Evolutionary conservation across 768 basidiomycete species (phyloP).

Genomic region (Pulveroboletus sp.): DNA sequence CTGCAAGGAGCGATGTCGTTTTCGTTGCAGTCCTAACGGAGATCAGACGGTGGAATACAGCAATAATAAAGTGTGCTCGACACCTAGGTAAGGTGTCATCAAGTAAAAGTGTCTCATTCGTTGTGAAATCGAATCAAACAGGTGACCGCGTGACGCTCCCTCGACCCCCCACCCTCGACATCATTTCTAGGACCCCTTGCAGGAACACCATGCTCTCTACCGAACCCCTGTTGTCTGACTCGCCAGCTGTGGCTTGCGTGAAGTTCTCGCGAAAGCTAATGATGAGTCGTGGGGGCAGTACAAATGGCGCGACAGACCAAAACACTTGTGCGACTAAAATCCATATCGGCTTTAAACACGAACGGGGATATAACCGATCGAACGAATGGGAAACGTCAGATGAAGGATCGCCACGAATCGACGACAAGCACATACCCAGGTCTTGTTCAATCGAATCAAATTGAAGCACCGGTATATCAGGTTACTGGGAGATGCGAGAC

Average conservation of each 20-base stretch:
- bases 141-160: neutral
- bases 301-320: conserved; percentile 1
- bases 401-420: neutral
- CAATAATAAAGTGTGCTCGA: too few relatives aligned
- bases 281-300: conserved; percentile 8
- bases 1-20: too few relatives aligned
- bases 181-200: neutral
- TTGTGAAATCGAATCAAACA: neutral
- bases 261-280: conserved; percentile 7
- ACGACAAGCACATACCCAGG: neutral
- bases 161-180: neutral
- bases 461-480: neutral
- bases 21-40: too few relatives aligned
- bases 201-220: conserved; percentile 6
- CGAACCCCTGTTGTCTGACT: conserved; percentile 1
- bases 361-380: neutral
- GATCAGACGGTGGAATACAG: too few relatives aligned
- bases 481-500: neutral
- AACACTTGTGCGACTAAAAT: neutral
- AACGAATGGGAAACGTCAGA: neutral
- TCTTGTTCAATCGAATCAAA: neutral
- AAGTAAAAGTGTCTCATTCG: neutral
- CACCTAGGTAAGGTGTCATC: too few relatives aligned
- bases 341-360: neutral
- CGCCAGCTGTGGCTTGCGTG: neutral